Base-by-base conservation (phyloP, 495 filamentous ascomycete genomes). In the Cetradonia linearis region DNA sequence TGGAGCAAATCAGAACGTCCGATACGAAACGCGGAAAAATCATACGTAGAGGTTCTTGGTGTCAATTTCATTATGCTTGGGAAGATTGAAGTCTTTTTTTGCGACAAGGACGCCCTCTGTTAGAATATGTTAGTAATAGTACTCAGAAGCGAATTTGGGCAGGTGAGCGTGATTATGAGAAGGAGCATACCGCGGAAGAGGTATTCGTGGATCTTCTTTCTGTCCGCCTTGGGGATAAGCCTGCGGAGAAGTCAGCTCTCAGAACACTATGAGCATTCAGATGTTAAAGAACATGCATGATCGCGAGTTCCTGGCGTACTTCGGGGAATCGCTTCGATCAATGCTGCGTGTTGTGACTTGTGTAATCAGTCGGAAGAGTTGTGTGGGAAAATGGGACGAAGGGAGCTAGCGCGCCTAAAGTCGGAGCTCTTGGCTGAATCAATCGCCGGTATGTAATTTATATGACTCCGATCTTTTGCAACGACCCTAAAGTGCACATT, bases 161-260 rank as follows among this genome's bases (percentile, higher is more conserved):
- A n/a, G 10, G 40, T 55, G 25, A 20, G 25, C 16, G 13, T 50
- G 52, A 60, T 57, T 18, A 66, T 25, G 27, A 65, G 63, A 59
- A 61, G 48, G 70, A 64, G 80, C 81, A 77, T 82, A 86, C 83
- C 84, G 70, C 92, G 89, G 86, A 98, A 97, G 85, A 98, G 89
- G 85, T 97, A 96, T 86, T 97, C 89, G 81, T 98, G 94, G 81
- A 98, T 96, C 85, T 93, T 92, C 87, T 97, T 97, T 80, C 93
- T 91, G 81, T 98, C 93, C 75, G 87, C 85, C 84, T 97, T 97
- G 72, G 93, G 93, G 79, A 98, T 98, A 83, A 98, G 86, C 92
- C 84, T 91, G 38, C 48, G 53, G 63, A 58, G 64, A 56, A 3
- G 25, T 60, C 38, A 63, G 62, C 25, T 28, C 13, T 46, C 23